These are phyloP conservation scores for sorghum (Sorghum bicolor) DNA, from an alignment of 176 grass and related monocot genomes.

Conservation along the genomic window Sorghum_bicolor_NCBIv3 NC_012870.2:72656501-72657000, in stretches of 20 bases:
- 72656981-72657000: not conserved
- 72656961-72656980: not conserved
- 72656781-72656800: not conserved
- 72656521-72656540: slow-evolving; percentile 41
- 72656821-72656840: not conserved
- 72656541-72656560: slow-evolving; percentile 4
- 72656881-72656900: not conserved
- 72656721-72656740: not conserved
- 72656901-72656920: not conserved
- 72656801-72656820: not conserved
- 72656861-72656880: not conserved
- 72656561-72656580: slow-evolving; percentile 17
- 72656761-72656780: not conserved
- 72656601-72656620: slow-evolving; percentile 38
- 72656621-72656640: slow-evolving; percentile 28
- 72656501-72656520: slow-evolving; percentile 45
- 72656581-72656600: slow-evolving; percentile 45
- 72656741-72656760: slow-evolving; percentile 15
- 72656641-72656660: slow-evolving; percentile 40
- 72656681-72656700: slow-evolving; percentile 18
- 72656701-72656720: slow-evolving; percentile 27
- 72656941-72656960: not conserved
- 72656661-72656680: slow-evolving; percentile 34
- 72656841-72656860: not conserved
- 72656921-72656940: not conserved